These are phyloP conservation scores for Aspergillus terreus DNA, from an alignment of 2,329 filamentous ascomycete species.

Conservation along the genomic window DNA sequence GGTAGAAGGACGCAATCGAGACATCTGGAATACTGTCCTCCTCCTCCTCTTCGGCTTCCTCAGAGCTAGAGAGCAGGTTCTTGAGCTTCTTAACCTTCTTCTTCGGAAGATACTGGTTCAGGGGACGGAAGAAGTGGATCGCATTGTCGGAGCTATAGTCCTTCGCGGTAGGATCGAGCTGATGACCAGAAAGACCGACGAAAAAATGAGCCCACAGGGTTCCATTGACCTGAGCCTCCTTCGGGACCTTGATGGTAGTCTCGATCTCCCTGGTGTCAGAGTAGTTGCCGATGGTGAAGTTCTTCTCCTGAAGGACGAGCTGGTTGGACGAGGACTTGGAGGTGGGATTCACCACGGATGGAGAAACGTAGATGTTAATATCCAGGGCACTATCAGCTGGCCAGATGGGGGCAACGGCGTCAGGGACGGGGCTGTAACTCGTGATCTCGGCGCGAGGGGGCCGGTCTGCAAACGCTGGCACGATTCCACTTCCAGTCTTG, in stretches of 20 bases:
- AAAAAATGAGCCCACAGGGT: slow-evolving; percentile 96
- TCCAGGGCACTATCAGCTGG: slow-evolving; percentile 73
- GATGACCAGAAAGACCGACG: slow-evolving; percentile 69
- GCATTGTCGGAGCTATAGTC: slow-evolving; percentile 72
- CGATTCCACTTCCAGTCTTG: slow-evolving; percentile 27
- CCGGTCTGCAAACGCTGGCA: slow-evolving; percentile 64
- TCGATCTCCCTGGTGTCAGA: slow-evolving; percentile 74
- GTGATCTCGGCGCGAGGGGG: slow-evolving; percentile 47
- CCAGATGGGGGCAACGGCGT: slow-evolving; percentile 86
- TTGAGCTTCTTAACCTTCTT: slow-evolving; percentile 86
- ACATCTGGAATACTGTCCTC: slow-evolving; percentile 59
- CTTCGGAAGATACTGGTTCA: slow-evolving; percentile 87
- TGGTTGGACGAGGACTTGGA: slow-evolving; percentile 65
- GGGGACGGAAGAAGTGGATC: slow-evolving; percentile 76
- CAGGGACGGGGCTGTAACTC: slow-evolving; percentile 50
- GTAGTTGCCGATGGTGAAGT: slow-evolving; percentile 74
- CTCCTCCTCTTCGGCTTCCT: slow-evolving; percentile 48
- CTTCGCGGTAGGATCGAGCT: slow-evolving; percentile 69
- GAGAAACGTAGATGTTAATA: slow-evolving; percentile 78
- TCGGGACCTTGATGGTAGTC: slow-evolving; percentile 72
- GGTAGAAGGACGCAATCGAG: slow-evolving; percentile 82
- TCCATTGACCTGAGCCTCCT: slow-evolving; percentile 80
- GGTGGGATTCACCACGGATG: slow-evolving; percentile 62
- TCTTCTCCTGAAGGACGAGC: slow-evolving; percentile 73
- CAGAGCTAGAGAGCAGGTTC: slow-evolving; percentile 65